Conservation (phyloP, 2,329 filamentous ascomycete species). For the Aspergillus quadrilineatus region DNA sequence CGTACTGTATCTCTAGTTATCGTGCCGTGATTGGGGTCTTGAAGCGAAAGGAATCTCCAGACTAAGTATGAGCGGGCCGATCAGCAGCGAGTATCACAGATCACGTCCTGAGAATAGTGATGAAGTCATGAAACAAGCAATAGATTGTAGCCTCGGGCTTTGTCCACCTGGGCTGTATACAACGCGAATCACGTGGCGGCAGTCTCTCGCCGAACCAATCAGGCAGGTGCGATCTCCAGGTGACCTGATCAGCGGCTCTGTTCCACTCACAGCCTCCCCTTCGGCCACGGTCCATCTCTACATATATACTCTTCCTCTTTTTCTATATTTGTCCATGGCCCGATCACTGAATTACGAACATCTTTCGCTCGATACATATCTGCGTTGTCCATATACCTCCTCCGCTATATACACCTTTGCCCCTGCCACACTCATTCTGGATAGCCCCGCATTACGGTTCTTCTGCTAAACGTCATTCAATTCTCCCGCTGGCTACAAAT, state of each 20-base stretch:
- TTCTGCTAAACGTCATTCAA: slow-evolving; percentile 25
- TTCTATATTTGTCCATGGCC: not conserved
- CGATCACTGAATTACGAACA: not conserved
- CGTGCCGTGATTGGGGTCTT: no score
- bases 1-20: no score
- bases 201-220: slow-evolving; percentile 12
- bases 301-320: not conserved
- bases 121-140: no score
- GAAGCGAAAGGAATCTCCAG: no score
- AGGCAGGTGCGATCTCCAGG: slow-evolving; percentile 10
- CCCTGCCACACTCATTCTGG: not conserved
- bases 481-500: not conserved
- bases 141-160: no score
- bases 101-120: no score
- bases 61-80: no score
- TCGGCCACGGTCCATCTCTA: not conserved
- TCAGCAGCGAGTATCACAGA: no score
- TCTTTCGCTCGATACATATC: no score
- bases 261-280: not conserved
- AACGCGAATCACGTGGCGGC: slow-evolving; percentile 12
- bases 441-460: slow-evolving; percentile 15
- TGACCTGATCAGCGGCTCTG: slow-evolving; percentile 10
- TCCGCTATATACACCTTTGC: not conserved
- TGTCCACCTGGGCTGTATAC: not conserved
- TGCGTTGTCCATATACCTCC: no score